A percentile compares a stretch with the other conserved stretches of the same genome.
phyloP scores from a whole-genome alignment of 139 green algal genomes.

The Chlamydomonas sphaeroides region DNA sequence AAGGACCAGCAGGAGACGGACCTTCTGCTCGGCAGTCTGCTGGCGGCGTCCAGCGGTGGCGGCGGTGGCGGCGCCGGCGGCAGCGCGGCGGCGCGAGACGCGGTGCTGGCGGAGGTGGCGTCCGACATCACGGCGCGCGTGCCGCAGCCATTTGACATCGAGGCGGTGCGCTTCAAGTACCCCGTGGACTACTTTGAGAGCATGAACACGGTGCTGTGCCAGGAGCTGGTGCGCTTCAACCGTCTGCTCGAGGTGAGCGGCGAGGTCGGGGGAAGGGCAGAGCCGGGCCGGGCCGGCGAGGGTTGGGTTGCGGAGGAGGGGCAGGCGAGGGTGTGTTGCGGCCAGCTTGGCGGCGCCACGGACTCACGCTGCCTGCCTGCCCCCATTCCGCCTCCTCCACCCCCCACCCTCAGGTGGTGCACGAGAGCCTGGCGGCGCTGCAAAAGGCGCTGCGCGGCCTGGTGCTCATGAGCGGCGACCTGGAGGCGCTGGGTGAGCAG shows the following conservation, averaged over 20 bases:
- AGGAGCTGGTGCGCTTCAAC: constrained; percentile 87
- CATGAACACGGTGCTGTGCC: constrained; percentile 87
- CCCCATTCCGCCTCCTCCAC: too few relatives aligned
- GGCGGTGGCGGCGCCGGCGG: constrained; percentile 32
- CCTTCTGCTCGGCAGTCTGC: constrained; percentile 66
- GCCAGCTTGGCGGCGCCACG: too few relatives aligned
- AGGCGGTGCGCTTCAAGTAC: constrained; percentile 74
- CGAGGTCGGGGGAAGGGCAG: too few relatives aligned
- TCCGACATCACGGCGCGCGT: constrained; percentile 67
- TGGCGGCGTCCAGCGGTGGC: constrained; percentile 54
- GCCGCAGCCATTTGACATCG: constrained; percentile 76
- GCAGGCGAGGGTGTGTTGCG: too few relatives aligned
- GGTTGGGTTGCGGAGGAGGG: too few relatives aligned
- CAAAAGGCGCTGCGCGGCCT: constrained; percentile 59
- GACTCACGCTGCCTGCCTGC: too few relatives aligned
- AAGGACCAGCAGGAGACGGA: constrained; percentile 82
- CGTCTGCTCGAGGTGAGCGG: constrained; percentile 67
- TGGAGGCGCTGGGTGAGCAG: constrained; percentile 63
- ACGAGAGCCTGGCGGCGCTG: constrained; percentile 53
- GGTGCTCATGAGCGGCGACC: constrained; percentile 78
- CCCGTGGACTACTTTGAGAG: constrained; percentile 83
- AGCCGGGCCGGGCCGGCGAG: too few relatives aligned
- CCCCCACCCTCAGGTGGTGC: too few relatives aligned
- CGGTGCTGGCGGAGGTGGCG: constrained; percentile 66
- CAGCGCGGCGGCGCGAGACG: constrained; percentile 60